phyloP scores from a whole-genome alignment of 805 yeast genomes.

The Suhomyces sp. region DNA sequence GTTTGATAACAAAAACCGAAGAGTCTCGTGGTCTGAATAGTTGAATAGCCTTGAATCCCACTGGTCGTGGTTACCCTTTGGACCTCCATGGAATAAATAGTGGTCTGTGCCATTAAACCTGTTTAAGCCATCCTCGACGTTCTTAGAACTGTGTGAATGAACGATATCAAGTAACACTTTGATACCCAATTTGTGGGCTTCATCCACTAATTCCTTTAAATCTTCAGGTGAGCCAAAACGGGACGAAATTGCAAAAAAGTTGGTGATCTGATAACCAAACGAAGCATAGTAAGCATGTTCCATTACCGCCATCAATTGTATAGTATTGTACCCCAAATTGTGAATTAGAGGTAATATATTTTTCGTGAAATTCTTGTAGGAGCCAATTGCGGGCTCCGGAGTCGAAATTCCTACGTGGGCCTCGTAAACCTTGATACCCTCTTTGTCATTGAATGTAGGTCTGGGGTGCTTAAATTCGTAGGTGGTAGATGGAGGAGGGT shows the following conservation, averaged over 20 bases:
- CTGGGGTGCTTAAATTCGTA: conserved; percentile 63
- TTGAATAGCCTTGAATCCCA: conserved; percentile 98
- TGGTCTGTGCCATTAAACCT: conserved; percentile 93
- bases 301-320: conserved; percentile 97
- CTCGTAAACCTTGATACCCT: conserved; percentile 75
- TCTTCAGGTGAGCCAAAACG: conserved; percentile 96
- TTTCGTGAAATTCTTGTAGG: conserved; percentile 79
- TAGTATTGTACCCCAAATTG: conserved; percentile 84
- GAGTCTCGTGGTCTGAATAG: conserved; percentile 87
- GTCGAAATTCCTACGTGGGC: conserved; percentile 95
- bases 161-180: conserved; percentile 87
- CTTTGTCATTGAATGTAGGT: conserved; percentile 47
- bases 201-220: conserved; percentile 81
- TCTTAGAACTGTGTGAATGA: conserved; percentile 94
- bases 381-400: conserved; percentile 80
- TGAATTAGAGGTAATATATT: conserved; percentile 81
- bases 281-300: conserved; percentile 98
- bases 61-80: conserved; percentile 79
- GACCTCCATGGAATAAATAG: conserved; percentile 92
- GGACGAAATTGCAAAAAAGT: conserved; percentile 85
- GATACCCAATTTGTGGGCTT: conserved; percentile 86
- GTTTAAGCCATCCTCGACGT: conserved; percentile 90
- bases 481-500: conserved; percentile 48
- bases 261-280: conserved; percentile 95
- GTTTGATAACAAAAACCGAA: conserved; percentile 81